These are phyloP conservation scores for Cryptosporidium felis DNA, from an alignment of 169 alveolate species.

Conservation along the genomic window DNA sequence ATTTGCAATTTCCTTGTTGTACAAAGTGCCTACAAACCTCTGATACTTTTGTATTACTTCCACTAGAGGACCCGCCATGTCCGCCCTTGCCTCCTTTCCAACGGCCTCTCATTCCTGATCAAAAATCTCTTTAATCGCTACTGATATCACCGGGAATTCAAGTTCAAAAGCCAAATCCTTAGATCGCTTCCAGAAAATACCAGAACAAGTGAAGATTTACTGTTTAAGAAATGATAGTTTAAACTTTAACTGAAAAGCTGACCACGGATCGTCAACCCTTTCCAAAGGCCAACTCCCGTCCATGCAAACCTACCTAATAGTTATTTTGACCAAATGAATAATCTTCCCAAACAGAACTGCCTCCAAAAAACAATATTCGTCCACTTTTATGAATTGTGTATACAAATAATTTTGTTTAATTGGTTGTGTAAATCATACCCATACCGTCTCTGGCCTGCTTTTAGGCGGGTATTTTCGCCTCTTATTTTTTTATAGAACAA, in stretches of 20 bases:
- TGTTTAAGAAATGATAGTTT: too few relatives aligned
- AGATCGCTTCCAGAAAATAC: too few relatives aligned
- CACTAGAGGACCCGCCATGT: conserved; percentile 23
- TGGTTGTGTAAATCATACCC: too few relatives aligned
- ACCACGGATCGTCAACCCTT: background rate
- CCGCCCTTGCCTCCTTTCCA: conserved; percentile 66
- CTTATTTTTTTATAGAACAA: conserved; percentile 11
- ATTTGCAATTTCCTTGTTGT: conserved; percentile 68
- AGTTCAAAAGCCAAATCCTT: too few relatives aligned
- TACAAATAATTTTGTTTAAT: too few relatives aligned
- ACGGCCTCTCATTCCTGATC: conserved; percentile 72
- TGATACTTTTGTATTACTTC: conserved; percentile 41
- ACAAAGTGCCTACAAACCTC: conserved; percentile 68
- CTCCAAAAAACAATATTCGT: too few relatives aligned
- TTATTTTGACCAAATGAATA: background rate
- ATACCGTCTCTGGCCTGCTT: conserved; percentile 2
- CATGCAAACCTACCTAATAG: conserved; percentile 35
- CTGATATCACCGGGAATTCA: too few relatives aligned
- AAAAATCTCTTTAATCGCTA: too few relatives aligned
- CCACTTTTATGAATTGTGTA: too few relatives aligned
- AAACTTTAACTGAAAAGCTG: background rate
- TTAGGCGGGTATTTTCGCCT: background rate
- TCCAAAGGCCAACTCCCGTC: background rate
- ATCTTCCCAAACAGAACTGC: background rate
- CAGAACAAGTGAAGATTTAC: too few relatives aligned